These are phyloP conservation scores for Camellia granthamiana DNA, from an alignment of 148 eudicot species.

Conservation along the genomic window DNA sequence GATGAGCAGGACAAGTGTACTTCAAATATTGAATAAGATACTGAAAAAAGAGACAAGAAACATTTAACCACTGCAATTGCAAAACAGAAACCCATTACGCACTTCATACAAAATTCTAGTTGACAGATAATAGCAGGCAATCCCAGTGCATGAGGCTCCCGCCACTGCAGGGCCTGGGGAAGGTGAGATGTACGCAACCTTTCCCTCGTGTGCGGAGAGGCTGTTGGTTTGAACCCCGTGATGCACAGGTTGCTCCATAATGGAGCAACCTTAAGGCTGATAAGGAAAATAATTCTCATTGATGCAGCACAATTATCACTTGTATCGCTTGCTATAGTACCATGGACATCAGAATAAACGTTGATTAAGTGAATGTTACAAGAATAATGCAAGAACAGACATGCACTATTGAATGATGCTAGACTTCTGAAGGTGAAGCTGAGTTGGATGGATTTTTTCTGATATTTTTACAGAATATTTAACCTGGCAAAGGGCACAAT, in stretches of 20 bases:
- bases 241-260: too few relatives aligned
- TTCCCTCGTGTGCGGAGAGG: too few relatives aligned
- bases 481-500: background rate
- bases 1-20: constrained; percentile 77
- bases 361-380: background rate
- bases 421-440: background rate
- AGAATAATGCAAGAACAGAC: background rate
- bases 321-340: background rate
- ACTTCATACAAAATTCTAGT: background rate
- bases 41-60: constrained; percentile 29
- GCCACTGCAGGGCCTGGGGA: too few relatives aligned
- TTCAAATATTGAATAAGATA: constrained; percentile 76
- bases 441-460: background rate
- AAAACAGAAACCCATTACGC: background rate
- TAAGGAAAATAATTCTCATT: background rate
- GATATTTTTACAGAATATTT: background rate
- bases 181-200: too few relatives aligned
- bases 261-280: too few relatives aligned
- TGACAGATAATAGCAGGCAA: background rate
- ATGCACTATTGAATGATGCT: background rate
- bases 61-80: background rate
- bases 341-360: background rate
- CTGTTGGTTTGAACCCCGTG: too few relatives aligned
- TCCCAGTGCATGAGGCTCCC: too few relatives aligned
- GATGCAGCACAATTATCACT: background rate